Conservation (phyloP, 805 yeast species). For the Ogataea kodamae region DNA sequence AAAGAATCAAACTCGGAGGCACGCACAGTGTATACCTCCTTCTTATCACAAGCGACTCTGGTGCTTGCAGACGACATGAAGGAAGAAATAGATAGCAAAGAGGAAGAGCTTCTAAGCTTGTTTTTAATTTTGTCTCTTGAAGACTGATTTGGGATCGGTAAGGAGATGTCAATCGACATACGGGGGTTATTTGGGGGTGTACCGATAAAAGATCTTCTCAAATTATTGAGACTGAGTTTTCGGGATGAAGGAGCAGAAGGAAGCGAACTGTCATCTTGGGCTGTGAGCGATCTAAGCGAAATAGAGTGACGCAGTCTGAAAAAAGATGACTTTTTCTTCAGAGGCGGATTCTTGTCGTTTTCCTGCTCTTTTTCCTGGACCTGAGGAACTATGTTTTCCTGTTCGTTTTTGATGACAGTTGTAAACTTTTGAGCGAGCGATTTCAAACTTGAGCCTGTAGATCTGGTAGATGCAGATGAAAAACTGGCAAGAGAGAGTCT, state of each 20-base stretch:
- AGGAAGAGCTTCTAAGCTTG: constrained; percentile 49
- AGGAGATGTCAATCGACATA: constrained; percentile 41
- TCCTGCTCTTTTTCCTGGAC: background rate
- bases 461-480: constrained; percentile 22
- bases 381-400: constrained; percentile 3
- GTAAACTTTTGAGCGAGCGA: constrained; percentile 23
- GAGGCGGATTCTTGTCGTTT: constrained; percentile 3
- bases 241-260: constrained; percentile 12
- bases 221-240: constrained; percentile 10
- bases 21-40: constrained; percentile 31
- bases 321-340: constrained; percentile 23
- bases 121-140: constrained; percentile 53
- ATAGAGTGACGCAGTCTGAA: constrained; percentile 30
- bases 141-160: constrained; percentile 55
- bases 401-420: constrained; percentile 14
- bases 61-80: constrained; percentile 14
- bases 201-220: constrained; percentile 22
- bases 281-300: constrained; percentile 28
- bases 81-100: constrained; percentile 42
- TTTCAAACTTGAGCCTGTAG: constrained; percentile 23
- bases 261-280: constrained; percentile 18
- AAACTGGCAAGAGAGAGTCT: constrained; percentile 16
- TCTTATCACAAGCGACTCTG: constrained; percentile 12
- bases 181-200: constrained; percentile 12
- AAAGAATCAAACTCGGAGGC: constrained; percentile 33